Conservation (phyloP, 2,329 filamentous ascomycete species). For the Diaporthe citri region DNA sequence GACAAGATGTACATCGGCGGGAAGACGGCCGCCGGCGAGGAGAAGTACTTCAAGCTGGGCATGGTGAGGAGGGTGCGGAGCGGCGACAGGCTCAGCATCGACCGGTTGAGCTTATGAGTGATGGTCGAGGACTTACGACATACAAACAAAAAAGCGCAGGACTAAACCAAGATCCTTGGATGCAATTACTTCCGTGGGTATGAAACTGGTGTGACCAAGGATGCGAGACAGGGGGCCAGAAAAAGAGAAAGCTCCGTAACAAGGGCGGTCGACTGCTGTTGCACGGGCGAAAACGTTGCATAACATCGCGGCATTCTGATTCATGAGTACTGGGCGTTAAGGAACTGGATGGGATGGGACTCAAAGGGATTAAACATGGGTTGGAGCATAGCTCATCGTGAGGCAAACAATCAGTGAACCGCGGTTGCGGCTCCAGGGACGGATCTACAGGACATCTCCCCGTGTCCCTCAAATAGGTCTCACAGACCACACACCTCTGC, state of each 20-base stretch:
- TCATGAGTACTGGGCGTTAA: constrained; percentile 26
- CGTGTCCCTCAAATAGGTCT: neutral
- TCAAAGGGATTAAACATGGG: neutral
- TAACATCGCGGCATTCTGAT: constrained; percentile 24
- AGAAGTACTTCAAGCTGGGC: constrained; percentile 84
- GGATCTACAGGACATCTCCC: constrained; percentile 24
- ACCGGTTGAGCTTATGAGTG: constrained; percentile 78
- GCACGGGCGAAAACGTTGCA: constrained; percentile 20
- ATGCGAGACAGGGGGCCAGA: neutral
- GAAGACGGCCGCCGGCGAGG: constrained; percentile 80
- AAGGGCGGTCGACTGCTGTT: neutral
- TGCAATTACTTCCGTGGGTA: neutral
- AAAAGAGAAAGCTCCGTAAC: neutral
- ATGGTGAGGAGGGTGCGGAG: constrained; percentile 80
- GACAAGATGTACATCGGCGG: constrained; percentile 89
- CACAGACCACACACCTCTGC: constrained; percentile 7
- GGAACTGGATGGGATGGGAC: constrained; percentile 15
- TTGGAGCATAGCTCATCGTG: constrained; percentile 1
- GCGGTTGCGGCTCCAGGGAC: neutral
- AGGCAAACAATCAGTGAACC: neutral
- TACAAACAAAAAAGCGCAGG: neutral
- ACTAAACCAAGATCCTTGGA: neutral
- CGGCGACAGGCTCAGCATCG: constrained; percentile 79
- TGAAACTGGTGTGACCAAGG: neutral
- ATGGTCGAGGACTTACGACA: neutral